Evolutionary conservation across 129 eudicot species (phyloP).

Genomic region (Lonicera japonica): DNA sequence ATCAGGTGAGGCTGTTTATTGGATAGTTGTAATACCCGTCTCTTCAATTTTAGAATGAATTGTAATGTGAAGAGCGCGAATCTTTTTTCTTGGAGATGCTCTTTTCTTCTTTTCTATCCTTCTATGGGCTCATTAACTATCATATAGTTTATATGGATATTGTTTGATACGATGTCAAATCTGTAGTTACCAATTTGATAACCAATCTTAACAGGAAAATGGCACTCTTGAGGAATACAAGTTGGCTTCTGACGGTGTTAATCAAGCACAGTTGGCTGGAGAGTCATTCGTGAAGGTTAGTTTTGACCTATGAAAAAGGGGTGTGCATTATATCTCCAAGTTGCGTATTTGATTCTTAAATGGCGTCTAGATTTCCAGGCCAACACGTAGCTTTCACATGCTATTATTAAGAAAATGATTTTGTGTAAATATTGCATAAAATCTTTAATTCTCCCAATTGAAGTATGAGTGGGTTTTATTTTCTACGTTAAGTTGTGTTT

Average conservation of each 20-base stretch:
- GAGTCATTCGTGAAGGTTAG: conserved; percentile 63
- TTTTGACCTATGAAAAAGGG: neutral
- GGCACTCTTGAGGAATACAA: conserved; percentile 75
- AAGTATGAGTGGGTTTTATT: neutral
- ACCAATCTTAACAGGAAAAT: conserved; percentile 52
- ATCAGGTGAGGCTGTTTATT: neutral
- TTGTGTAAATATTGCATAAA: neutral
- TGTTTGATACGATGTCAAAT: neutral
- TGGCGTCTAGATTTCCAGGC: neutral
- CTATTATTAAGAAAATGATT: neutral
- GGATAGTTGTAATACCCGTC: neutral
- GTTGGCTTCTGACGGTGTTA: conserved; percentile 74
- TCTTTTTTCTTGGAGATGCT: neutral
- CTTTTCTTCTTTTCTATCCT: neutral
- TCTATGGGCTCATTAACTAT: neutral
- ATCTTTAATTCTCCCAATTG: neutral
- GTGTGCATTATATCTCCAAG: neutral
- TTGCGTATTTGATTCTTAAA: neutral
- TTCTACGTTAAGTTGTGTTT: no score
- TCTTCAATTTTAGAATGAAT: neutral
- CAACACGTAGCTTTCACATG: neutral
- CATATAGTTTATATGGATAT: neutral
- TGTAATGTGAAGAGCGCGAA: neutral
- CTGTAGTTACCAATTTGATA: neutral
- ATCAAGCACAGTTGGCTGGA: conserved; percentile 84